Conservation (phyloP, 768 basidiomycete genomes). For the Rhodocollybia butyracea region DNA sequence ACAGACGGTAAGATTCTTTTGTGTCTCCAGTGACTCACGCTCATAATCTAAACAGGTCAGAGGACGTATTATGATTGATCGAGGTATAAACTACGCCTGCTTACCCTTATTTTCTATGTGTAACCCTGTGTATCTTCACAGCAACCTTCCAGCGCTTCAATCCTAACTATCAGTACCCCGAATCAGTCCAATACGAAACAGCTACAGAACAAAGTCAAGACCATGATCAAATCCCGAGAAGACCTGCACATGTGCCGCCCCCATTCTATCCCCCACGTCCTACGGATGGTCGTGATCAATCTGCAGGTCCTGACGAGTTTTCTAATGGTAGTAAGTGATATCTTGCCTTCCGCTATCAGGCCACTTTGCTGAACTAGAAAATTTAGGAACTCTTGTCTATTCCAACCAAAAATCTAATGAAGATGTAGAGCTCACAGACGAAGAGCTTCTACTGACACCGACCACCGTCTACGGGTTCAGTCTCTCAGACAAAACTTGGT, state of each 20-base stretch:
- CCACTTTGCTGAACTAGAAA: neutral
- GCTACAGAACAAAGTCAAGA: no score
- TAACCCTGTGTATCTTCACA: no score
- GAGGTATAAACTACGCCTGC: conserved; percentile 31
- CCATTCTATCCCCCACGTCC: no score
- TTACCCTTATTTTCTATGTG: no score
- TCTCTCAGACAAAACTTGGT: conserved; percentile 55
- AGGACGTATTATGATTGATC: conserved; percentile 60
- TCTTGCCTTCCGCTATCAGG: neutral
- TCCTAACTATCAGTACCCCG: conserved; percentile 45
- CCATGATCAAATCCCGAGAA: no score
- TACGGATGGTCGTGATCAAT: no score
- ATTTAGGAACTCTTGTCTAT: conserved; percentile 2
- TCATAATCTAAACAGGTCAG: conserved; percentile 35
- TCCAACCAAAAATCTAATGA: neutral
- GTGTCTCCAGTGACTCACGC: conserved; percentile 1
- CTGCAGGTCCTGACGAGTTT: conserved; percentile 5
- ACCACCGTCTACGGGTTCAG: conserved; percentile 63
- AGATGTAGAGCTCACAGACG: conserved; percentile 36
- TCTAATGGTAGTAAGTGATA: neutral
- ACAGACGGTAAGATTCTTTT: conserved; percentile 45
- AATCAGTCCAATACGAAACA: neutral
- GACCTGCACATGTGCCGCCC: no score
- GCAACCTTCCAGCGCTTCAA: conserved; percentile 52
- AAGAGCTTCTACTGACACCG: conserved; percentile 53